Evolutionary conservation across 495 filamentous ascomycete genomes (phyloP), one percentile per base, ranked within the genome.

Genomic region (Aspergillus biplanus): DNA sequence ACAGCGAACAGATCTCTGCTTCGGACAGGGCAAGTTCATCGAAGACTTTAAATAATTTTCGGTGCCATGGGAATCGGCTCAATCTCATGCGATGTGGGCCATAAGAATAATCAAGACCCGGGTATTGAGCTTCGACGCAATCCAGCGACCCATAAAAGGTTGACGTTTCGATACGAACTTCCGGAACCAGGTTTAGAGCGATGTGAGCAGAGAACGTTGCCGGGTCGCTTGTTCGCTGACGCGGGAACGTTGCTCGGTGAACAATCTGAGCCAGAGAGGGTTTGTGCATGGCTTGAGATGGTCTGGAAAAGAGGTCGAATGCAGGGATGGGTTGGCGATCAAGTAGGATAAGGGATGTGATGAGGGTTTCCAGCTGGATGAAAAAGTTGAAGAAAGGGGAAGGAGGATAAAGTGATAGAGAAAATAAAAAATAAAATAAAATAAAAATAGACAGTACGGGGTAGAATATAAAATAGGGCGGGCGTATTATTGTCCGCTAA

Each of bases 111-210:
- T 97, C 92, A 48, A 97, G 82, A 33, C 93, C 93, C 0, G 93
- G 93, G 66, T 97, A 96, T 66, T 93, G 92, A 48, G 92, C 92
- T 80, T 96, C 92, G 52, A 90, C 85, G 52, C 86, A 92, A 73
- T 94, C 90, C 27, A 93, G 84, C 68, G 89, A 85, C 58, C 93
- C 93, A 73, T 96, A 96, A 78, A 93, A 97, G 33, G 86, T 85
- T 56, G 87, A 86, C 4, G 90, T 92, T 72, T 97, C 93, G 68
- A 90, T 83, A 46, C 92, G 90, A 54, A 97, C 92, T 82, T 97
- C 93, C 12, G 88, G 90, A n/a, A 97, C 87, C 31, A 97, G 85
- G 69, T 92, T 83, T 33, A 82, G 81, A 42, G 80, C 80, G 61
- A 89, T 81, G 65, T 89, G 85, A 9, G 79, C 79, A 15, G 82